Evolutionary conservation across 495 filamentous ascomycete species (phyloP).

Genomic region (Aspergillus egyptiacus): DNA sequence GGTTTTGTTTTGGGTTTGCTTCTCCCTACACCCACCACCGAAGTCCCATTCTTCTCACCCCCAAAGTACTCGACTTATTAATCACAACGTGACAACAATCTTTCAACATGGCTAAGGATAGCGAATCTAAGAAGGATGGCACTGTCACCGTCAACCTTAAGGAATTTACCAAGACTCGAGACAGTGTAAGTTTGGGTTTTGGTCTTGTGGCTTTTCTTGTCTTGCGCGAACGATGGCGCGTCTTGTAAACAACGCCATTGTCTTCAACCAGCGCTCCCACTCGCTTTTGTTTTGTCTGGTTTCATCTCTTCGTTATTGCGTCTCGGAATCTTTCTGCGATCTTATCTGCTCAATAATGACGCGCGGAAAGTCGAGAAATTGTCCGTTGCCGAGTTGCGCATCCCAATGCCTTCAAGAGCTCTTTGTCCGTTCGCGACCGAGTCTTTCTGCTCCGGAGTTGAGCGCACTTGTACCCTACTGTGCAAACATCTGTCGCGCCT

Average conservation of each 20-base stretch:
- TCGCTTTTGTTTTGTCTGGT: too few species aligned
- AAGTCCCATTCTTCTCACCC: not conserved
- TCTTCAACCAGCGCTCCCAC: not conserved
- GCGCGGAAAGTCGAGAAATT: too few species aligned
- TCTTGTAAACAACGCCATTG: slow-evolving; percentile 1
- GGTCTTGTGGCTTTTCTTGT: slow-evolving; percentile 7
- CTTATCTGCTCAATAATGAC: too few species aligned
- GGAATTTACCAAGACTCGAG: slow-evolving; percentile 57
- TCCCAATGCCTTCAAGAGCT: too few species aligned
- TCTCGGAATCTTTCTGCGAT: too few species aligned
- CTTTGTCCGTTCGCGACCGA: too few species aligned
- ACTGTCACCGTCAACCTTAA: slow-evolving; percentile 49
- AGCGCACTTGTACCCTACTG: slow-evolving; percentile 7
- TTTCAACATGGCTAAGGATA: slow-evolving; percentile 31
- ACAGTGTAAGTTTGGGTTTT: slow-evolving; percentile 49
- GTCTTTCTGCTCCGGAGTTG: too few species aligned
- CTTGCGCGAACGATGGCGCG: not conserved
- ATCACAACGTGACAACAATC: not conserved
- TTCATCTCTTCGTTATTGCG: too few species aligned
- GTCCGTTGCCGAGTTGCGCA: too few species aligned
- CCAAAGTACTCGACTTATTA: slow-evolving; percentile 5
- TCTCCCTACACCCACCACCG: slow-evolving; percentile 5
- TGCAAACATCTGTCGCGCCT: slow-evolving; percentile 8
- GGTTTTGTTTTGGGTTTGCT: slow-evolving; percentile 7
- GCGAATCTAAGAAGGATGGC: slow-evolving; percentile 29